These are phyloP conservation scores for Monosporascus sp. DNA, from an alignment of 2,329 filamentous ascomycete genomes.

Conservation along the genomic window DNA sequence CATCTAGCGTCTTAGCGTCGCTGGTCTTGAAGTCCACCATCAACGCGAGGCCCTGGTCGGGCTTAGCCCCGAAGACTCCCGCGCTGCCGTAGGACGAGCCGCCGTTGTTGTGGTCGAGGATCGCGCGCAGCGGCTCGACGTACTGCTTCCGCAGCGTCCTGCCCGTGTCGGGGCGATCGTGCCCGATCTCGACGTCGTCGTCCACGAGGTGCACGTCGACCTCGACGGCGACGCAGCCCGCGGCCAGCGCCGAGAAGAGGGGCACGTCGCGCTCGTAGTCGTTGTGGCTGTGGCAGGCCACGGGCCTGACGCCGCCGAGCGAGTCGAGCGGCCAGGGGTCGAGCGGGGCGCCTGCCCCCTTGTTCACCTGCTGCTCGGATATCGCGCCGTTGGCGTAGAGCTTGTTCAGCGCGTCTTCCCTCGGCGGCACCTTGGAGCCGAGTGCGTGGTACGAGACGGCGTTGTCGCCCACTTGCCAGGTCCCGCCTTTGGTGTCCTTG, in stretches of 20 bases:
- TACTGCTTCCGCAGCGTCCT: slow-evolving; percentile 21
- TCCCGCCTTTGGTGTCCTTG: slow-evolving; percentile 23
- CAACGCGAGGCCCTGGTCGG: slow-evolving; percentile 16
- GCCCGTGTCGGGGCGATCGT: slow-evolving; percentile 15
- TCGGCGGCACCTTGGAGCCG: slow-evolving; percentile 16
- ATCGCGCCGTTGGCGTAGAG: slow-evolving; percentile 15
- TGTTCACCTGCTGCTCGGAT: slow-evolving; percentile 16
- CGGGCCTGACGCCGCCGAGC: slow-evolving; percentile 16
- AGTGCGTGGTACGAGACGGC: slow-evolving; percentile 23
- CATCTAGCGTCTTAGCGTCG: slow-evolving; percentile 16
- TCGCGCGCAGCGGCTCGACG: slow-evolving; percentile 18
- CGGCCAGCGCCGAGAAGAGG: slow-evolving; percentile 18
- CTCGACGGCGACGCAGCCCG: slow-evolving; percentile 22
- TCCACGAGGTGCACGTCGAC: slow-evolving; percentile 20
- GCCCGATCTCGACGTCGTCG: slow-evolving; percentile 20
- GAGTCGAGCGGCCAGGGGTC: slow-evolving; percentile 23
- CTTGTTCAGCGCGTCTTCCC: slow-evolving; percentile 21
- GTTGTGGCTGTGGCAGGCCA: slow-evolving; percentile 23
- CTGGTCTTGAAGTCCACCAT: slow-evolving; percentile 26
- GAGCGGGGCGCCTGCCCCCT: slow-evolving; percentile 16
- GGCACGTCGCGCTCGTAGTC: slow-evolving; percentile 22
- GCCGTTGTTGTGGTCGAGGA: slow-evolving; percentile 22
- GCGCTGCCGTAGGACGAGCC: slow-evolving; percentile 7
- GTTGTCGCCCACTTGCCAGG: slow-evolving; percentile 21
- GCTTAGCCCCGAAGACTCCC: slow-evolving; percentile 15